Conservation (phyloP, 768 basidiomycete genomes). For the Psilocybe subaeruginosa region DNA sequence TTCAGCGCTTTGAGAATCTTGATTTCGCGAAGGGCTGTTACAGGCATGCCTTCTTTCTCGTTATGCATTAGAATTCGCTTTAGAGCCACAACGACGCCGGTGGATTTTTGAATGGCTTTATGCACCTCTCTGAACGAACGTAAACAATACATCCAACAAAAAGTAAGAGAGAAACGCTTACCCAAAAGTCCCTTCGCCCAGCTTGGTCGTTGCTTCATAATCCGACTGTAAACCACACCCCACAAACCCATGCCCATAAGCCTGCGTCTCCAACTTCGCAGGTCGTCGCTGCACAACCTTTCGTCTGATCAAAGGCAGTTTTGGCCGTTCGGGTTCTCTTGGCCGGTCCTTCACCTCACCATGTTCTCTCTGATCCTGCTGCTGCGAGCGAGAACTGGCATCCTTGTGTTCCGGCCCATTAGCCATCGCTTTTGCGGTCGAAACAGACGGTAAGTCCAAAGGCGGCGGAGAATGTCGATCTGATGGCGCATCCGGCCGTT, state of each 20-base stretch:
- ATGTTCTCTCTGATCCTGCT: slow-evolving; percentile 7
- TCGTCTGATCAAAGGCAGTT: slow-evolving; percentile 31
- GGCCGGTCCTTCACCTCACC: slow-evolving; percentile 4
- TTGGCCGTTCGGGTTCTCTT: slow-evolving; percentile 28
- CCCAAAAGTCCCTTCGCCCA: slow-evolving; percentile 98
- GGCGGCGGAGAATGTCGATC: slow-evolving; percentile 45
- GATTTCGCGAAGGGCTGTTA: slow-evolving; percentile 96
- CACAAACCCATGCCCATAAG: slow-evolving; percentile 67
- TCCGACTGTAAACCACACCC: slow-evolving; percentile 75
- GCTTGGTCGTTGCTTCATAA: slow-evolving; percentile 82
- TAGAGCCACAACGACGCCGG: slow-evolving; percentile 73
- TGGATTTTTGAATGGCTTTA: slow-evolving; percentile 73
- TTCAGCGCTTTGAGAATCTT: slow-evolving; percentile 91
- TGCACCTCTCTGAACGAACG: slow-evolving; percentile 75
- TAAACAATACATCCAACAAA: slow-evolving; percentile 9
- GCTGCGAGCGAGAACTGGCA: slow-evolving; percentile 4
- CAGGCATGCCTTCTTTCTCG: slow-evolving; percentile 95
- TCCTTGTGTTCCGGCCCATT: slow-evolving; percentile 14
- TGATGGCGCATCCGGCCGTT: slow-evolving; percentile 49
- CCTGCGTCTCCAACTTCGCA: slow-evolving; percentile 64
- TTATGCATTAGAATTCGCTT: slow-evolving; percentile 97
- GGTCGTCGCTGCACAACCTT: slow-evolving; percentile 53
- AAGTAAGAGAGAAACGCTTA: slow-evolving; percentile 39
- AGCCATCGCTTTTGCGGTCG: slow-evolving; percentile 24
- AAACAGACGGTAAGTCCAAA: slow-evolving; percentile 18